A percentile compares a stretch with the other conserved stretches of the same genome.
Conservation (phyloP, 192 early-diverging fungal species). For the Haplosporangium gracile region DNA sequence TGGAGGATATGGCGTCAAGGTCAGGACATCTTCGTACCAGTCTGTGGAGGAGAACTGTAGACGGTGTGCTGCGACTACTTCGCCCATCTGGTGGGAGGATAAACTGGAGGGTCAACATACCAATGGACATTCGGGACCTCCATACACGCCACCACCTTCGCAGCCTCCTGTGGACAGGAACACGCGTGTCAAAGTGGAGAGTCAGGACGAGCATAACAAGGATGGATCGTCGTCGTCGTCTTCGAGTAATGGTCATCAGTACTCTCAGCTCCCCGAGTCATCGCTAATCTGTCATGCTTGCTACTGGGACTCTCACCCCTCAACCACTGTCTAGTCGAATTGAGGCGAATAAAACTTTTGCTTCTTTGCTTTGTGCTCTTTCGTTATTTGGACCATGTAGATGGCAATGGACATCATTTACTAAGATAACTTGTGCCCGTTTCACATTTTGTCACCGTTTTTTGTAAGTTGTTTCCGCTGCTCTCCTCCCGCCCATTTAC, state of each 20-base stretch:
- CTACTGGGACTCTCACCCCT: constrained; percentile 25
- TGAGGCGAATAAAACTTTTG: neutral
- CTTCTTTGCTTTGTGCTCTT: no score
- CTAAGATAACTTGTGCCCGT: no score
- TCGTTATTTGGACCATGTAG: no score
- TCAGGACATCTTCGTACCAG: constrained; percentile 9
- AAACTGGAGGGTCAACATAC: neutral
- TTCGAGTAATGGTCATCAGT: neutral
- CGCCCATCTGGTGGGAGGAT: constrained; percentile 64
- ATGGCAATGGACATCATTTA: no score
- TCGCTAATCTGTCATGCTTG: constrained; percentile 39
- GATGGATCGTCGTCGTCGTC: neutral
- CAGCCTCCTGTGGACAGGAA: constrained; percentile 4
- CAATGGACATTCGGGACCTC: constrained; percentile 6
- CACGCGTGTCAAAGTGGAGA: constrained; percentile 23
- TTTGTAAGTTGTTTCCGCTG: no score
- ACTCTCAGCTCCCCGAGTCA: neutral
- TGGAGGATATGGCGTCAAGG: constrained; percentile 19
- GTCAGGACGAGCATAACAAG: neutral
- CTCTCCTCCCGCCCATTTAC: no score
- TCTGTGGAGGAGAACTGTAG: constrained; percentile 25
- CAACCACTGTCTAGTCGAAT: neutral
- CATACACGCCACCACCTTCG: neutral
- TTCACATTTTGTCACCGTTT: no score
- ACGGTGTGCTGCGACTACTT: constrained; percentile 35